Percentiles rank a stretch among this genome's conserved stretches.
These are phyloP conservation scores for Acanthamoeba rhysodes DNA, from an alignment of 208 protist genomes.

Conservation along the genomic window DNA sequence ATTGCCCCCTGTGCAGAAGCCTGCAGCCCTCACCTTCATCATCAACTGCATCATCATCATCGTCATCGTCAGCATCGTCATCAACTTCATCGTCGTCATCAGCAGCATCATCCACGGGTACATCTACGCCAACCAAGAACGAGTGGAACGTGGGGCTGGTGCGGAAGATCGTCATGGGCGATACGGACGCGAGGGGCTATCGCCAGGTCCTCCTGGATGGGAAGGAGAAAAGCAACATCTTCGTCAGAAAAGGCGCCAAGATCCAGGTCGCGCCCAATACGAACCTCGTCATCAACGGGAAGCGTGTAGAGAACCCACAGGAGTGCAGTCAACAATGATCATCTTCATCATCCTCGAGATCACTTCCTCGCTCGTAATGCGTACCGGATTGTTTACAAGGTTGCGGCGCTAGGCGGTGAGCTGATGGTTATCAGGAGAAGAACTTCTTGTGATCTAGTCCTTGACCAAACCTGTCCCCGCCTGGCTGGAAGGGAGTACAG, in stretches of 20 bases:
- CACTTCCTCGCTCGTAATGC: too few species aligned
- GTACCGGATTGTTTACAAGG: too few species aligned
- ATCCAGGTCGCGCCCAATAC: neutral
- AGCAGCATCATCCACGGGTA: neutral
- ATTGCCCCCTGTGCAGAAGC: neutral
- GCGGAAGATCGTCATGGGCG: neutral
- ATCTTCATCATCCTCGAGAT: too few species aligned
- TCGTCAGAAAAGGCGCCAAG: neutral
- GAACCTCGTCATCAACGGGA: constrained; percentile 1
- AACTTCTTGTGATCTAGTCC: too few species aligned
- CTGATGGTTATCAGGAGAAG: too few species aligned
- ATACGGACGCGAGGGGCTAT: neutral
- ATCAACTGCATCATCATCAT: neutral
- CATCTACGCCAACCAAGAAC: neutral
- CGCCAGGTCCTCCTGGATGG: neutral
- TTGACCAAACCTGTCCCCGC: too few species aligned
- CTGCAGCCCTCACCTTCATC: neutral
- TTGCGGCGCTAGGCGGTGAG: too few species aligned
- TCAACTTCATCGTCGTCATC: neutral
- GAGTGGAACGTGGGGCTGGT: neutral
- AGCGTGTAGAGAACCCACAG: neutral
- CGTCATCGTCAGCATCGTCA: neutral
- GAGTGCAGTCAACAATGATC: neutral
- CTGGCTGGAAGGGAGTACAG: too few species aligned
- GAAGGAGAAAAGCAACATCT: neutral